These are phyloP conservation scores for Phytophthora idaei DNA, from an alignment of 352 stramenopile species.

Conservation along the genomic window DNA sequence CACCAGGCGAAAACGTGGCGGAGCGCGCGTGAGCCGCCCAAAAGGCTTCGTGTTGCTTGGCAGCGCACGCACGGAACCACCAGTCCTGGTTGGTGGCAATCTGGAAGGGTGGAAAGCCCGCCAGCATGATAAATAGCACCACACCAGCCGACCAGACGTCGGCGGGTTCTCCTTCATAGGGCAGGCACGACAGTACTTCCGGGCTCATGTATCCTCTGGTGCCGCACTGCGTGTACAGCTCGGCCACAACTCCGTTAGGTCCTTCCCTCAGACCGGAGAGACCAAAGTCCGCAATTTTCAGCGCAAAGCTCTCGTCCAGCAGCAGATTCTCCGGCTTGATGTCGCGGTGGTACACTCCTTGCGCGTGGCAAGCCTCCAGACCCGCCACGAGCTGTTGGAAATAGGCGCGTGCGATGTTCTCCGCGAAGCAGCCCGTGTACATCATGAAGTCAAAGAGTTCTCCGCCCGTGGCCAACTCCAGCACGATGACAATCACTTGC, in stretches of 20 bases:
- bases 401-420: conserved; percentile 87
- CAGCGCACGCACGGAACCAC: conserved; percentile 86
- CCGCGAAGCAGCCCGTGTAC: conserved; percentile 91
- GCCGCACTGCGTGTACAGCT: conserved; percentile 89
- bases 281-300: conserved; percentile 97
- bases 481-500: conserved; percentile 88
- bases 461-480: conserved; percentile 87
- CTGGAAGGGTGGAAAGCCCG: conserved; percentile 92
- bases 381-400: conserved; percentile 87
- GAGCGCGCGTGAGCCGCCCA: conserved; percentile 78
- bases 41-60: conserved; percentile 79
- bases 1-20: conserved; percentile 70
- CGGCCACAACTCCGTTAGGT: conserved; percentile 58
- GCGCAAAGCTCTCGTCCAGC: conserved; percentile 75
- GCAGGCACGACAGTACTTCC: conserved; percentile 85
- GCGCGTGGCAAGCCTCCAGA: conserved; percentile 80
- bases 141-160: conserved; percentile 94
- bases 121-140: conserved; percentile 94
- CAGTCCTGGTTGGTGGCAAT: conserved; percentile 88
- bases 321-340: conserved; percentile 95
- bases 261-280: conserved; percentile 90
- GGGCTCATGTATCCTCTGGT: conserved; percentile 94
- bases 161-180: conserved; percentile 86
- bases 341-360: conserved; percentile 91
- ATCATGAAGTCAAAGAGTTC: conserved; percentile 95